Conservation (phyloP, 2,329 filamentous ascomycete species). For the Passalora sequoiae region DNA sequence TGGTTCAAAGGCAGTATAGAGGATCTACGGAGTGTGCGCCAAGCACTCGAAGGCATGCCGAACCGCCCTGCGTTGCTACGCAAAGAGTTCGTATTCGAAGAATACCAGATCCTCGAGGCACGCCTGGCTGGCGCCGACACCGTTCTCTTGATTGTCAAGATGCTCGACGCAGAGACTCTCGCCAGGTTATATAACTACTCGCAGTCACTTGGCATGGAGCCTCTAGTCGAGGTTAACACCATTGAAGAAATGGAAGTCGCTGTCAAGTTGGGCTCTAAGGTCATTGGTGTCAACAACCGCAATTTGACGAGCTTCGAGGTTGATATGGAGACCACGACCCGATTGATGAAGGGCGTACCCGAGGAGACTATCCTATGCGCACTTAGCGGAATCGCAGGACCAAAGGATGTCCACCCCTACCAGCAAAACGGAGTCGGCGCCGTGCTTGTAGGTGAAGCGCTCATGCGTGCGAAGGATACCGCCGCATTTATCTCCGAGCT, state of each 20-base stretch:
- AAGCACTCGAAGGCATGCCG: slow-evolving; percentile 83
- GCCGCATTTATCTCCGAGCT: slow-evolving; percentile 77
- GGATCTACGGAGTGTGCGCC: slow-evolving; percentile 78
- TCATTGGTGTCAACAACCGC: slow-evolving; percentile 95
- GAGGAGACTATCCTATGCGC: slow-evolving; percentile 85
- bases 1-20: slow-evolving; percentile 99
- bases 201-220: slow-evolving; percentile 88
- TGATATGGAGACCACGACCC: slow-evolving; percentile 61
- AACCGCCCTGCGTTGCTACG: slow-evolving; percentile 87
- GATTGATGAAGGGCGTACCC: slow-evolving; percentile 80
- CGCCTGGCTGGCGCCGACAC: slow-evolving; percentile 90
- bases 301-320: slow-evolving; percentile 96
- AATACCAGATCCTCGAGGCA: slow-evolving; percentile 96
- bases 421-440: slow-evolving; percentile 86
- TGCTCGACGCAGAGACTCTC: slow-evolving; percentile 74
- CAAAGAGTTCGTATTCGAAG: slow-evolving; percentile 96
- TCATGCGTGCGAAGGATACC: slow-evolving; percentile 87
- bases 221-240: slow-evolving; percentile 92
- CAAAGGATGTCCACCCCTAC: slow-evolving; percentile 83
- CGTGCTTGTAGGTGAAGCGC: slow-evolving; percentile 87
- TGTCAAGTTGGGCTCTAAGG: slow-evolving; percentile 77
- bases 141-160: slow-evolving; percentile 93
- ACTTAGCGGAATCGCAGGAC: slow-evolving; percentile 84
- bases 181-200: slow-evolving; percentile 83
- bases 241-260: slow-evolving; percentile 87